Evolutionary conservation across 208 protist genomes (phyloP).

Genomic region (Angomonas deanei): DNA sequence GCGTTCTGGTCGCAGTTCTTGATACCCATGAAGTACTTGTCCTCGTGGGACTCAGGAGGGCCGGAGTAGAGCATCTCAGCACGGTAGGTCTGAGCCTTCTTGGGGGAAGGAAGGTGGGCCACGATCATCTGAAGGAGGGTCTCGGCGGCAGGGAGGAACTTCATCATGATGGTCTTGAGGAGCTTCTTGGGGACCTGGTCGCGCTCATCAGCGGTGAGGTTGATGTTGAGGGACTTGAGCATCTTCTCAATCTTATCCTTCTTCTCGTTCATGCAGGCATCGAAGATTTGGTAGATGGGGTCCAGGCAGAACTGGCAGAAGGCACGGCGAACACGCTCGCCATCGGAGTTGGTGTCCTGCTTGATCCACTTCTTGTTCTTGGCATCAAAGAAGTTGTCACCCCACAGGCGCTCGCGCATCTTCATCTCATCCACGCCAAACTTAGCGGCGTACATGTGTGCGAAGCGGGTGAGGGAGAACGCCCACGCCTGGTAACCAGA

Average conservation of each 20-base stretch:
- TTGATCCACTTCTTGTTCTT: slow-evolving; percentile 81
- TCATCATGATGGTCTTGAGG: slow-evolving; percentile 98
- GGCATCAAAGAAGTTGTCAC: slow-evolving; percentile 97
- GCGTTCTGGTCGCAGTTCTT: slow-evolving; percentile 91
- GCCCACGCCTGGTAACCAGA: slow-evolving; percentile 98
- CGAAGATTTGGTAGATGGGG: slow-evolving; percentile 96
- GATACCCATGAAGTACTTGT: slow-evolving; percentile 86
- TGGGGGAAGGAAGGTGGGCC: slow-evolving; percentile 97
- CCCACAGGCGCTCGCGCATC: slow-evolving; percentile 95
- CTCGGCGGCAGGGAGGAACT: slow-evolving; percentile 96
- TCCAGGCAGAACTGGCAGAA: slow-evolving; percentile 98
- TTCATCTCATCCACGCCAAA: slow-evolving; percentile 89
- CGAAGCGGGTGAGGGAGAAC: slow-evolving; percentile 96
- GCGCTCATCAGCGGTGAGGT: slow-evolving; percentile 87
- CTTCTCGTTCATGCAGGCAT: slow-evolving; percentile 95
- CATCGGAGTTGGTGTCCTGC: slow-evolving; percentile 53
- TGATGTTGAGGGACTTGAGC: slow-evolving; percentile 90
- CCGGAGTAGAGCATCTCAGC: slow-evolving; percentile 96
- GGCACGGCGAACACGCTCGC: slow-evolving; percentile 57
- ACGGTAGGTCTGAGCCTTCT: slow-evolving; percentile 95
- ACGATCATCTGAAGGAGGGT: slow-evolving; percentile 99
- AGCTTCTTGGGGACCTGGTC: slow-evolving; percentile 92
- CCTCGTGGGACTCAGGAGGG: slow-evolving; percentile 91
- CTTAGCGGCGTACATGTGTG: slow-evolving; percentile 86
- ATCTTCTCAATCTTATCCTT: slow-evolving; percentile 93